Percentiles rank a stretch among this genome's conserved stretches.
Conservation (phyloP, 1,284 basidiomycete genomes). For the Heterobasidion irregulare region DNA sequence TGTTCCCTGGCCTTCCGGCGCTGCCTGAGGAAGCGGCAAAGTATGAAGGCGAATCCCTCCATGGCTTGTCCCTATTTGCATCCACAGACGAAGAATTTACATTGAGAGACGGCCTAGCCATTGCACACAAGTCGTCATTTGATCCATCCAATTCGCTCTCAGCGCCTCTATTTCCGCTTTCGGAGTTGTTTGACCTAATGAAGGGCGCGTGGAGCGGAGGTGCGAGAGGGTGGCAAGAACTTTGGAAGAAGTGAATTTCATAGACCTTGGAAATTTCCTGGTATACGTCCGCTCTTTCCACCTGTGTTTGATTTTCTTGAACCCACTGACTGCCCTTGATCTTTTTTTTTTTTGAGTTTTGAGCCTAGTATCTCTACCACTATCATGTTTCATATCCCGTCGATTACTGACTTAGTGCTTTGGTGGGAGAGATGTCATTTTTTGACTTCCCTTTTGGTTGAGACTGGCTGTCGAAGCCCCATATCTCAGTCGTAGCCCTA, state of each 20-base stretch:
- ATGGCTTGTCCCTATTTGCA: constrained; percentile 1
- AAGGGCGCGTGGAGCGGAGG: constrained; percentile 3
- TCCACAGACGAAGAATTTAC: background rate
- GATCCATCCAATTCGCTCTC: constrained; percentile 1
- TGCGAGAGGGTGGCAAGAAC: background rate
- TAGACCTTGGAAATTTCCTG: background rate
- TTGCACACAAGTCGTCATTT: constrained; percentile 3
- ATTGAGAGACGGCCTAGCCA: constrained; percentile 1
- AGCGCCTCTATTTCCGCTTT: background rate
- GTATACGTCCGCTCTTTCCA: background rate
- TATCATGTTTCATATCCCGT: too few species aligned
- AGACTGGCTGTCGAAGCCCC: too few species aligned
- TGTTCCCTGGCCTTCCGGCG: constrained; percentile 22
- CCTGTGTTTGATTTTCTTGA: too few species aligned
- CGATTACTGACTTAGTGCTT: too few species aligned
- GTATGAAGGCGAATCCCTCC: background rate
- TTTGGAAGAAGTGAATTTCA: background rate
- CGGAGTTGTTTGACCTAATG: constrained; percentile 4
- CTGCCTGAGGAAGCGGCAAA: background rate
- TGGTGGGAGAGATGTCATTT: too few species aligned
- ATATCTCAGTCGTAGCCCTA: too few species aligned
- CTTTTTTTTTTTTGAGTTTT: too few species aligned
- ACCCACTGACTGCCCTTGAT: too few species aligned
- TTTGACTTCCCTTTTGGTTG: too few species aligned
- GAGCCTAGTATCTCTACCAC: too few species aligned